Percentiles rank a stretch among this genome's conserved stretches.
phyloP scores from a whole-genome alignment of 495 filamentous ascomycete species.

The Poronia punctata region DNA sequence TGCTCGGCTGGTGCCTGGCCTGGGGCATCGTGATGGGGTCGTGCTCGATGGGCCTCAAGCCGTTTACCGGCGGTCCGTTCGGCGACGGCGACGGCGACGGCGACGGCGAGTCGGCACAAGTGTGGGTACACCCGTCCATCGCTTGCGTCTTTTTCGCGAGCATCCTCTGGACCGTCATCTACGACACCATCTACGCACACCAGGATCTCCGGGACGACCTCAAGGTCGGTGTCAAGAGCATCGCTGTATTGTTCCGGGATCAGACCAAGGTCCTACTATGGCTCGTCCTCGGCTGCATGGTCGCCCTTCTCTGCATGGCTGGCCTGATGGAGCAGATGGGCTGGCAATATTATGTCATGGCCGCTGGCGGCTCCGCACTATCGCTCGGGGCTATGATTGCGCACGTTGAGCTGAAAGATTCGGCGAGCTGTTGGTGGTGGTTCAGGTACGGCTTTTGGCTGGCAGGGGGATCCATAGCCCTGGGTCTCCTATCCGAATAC shows the following conservation, averaged over 20 bases:
- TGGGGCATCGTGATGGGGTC: slow-evolving; percentile 28
- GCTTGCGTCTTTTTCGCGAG: slow-evolving; percentile 18
- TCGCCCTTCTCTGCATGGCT: slow-evolving; percentile 15
- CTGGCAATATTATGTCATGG: slow-evolving; percentile 20
- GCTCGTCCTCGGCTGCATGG: slow-evolving; percentile 19
- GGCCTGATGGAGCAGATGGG: slow-evolving; percentile 22
- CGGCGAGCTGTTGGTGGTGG: slow-evolving; percentile 35
- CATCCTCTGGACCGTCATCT: slow-evolving; percentile 31
- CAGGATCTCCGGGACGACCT: slow-evolving; percentile 33
- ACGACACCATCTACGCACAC: slow-evolving; percentile 39
- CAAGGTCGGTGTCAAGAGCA: slow-evolving; percentile 28
- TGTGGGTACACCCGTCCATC: slow-evolving; percentile 14
- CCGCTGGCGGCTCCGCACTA: slow-evolving; percentile 19
- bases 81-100: slow-evolving; percentile 4
- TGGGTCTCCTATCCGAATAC: slow-evolving; percentile 27
- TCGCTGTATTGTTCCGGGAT: slow-evolving; percentile 31
- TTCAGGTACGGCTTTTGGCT: slow-evolving; percentile 33
- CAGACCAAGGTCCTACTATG: slow-evolving; percentile 25
- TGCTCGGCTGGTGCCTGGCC: slow-evolving; percentile 32
- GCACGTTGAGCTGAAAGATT: slow-evolving; percentile 29
- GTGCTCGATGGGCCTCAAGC: slow-evolving; percentile 22
- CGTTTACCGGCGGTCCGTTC: slow-evolving; percentile 18
- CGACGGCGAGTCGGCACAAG: too few relatives aligned
- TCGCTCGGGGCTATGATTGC: slow-evolving; percentile 31
- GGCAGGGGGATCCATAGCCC: slow-evolving; percentile 25